Conservation (phyloP, 2,329 filamentous ascomycete genomes). For the Ceratocystiopsis sp. region DNA sequence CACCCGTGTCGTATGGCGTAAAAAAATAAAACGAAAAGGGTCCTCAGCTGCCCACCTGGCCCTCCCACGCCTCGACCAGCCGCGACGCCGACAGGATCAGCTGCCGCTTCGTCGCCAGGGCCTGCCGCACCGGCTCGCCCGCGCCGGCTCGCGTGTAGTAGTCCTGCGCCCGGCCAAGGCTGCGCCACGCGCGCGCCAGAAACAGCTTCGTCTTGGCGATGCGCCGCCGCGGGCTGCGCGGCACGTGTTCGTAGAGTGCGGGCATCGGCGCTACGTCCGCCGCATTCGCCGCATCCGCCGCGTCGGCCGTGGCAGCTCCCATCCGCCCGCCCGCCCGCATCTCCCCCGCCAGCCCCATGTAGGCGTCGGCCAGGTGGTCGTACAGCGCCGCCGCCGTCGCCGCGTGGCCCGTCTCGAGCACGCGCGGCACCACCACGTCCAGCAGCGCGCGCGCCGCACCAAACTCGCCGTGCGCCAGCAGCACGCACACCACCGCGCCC, state of each 20-base stretch:
- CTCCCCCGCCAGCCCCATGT: constrained; percentile 58
- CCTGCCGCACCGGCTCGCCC: not conserved
- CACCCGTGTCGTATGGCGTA: no score
- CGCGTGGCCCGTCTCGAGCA: constrained; percentile 52
- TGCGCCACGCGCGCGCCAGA: constrained; percentile 6
- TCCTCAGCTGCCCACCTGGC: not conserved
- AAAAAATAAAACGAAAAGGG: no score
- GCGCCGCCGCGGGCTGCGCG: no score
- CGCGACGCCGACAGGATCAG: constrained; percentile 2
- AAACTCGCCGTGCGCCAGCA: constrained; percentile 56
- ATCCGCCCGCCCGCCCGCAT: no score
- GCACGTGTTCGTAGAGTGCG: no score
- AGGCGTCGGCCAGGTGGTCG: constrained; percentile 54
- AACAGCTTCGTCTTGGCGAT: constrained; percentile 1
- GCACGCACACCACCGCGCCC: constrained; percentile 46
- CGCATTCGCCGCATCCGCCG: no score
- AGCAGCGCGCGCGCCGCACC: constrained; percentile 47
- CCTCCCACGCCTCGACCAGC: not conserved
- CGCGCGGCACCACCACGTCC: constrained; percentile 54
- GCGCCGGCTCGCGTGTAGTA: constrained; percentile 2
- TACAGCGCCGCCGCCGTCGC: constrained; percentile 50
- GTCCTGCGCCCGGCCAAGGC: constrained; percentile 4
- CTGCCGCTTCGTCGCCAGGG: constrained; percentile 4
- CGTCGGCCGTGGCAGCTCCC: no score
- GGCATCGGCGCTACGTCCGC: no score